These are phyloP conservation scores for Monosporascus cannonballus DNA, from an alignment of 2,329 filamentous ascomycete genomes.

Conservation along the genomic window DNA sequence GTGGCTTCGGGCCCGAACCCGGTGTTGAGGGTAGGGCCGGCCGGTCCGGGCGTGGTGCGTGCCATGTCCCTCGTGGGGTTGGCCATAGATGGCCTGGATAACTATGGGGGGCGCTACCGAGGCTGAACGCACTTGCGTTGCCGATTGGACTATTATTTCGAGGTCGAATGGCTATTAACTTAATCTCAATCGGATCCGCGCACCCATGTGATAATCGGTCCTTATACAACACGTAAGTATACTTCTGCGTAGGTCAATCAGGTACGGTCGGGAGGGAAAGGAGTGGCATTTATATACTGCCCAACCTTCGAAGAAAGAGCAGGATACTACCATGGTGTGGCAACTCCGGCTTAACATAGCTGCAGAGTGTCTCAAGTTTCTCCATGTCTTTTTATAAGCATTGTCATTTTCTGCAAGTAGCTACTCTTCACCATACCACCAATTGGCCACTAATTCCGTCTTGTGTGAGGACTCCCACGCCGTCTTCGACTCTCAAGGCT, in stretches of 20 bases:
- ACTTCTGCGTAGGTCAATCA: too few species aligned
- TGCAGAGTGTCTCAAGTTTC: too few species aligned
- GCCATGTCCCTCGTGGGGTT: background rate
- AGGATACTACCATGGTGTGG: too few species aligned
- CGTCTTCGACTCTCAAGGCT: background rate
- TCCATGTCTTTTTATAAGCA: too few species aligned
- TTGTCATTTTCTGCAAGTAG: background rate
- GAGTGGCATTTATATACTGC: too few species aligned
- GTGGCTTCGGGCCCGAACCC: background rate
- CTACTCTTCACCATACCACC: background rate
- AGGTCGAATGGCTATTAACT: background rate
- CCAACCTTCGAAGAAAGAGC: too few species aligned
- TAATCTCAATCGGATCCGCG: background rate
- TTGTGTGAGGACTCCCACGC: background rate
- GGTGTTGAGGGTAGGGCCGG: background rate
- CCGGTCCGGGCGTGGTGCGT: background rate
- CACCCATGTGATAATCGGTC: too few species aligned
- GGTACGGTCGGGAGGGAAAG: too few species aligned
- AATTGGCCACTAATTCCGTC: background rate
- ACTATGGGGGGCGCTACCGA: background rate
- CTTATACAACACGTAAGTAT: too few species aligned
- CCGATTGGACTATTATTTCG: background rate
- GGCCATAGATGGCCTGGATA: background rate
- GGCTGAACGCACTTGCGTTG: background rate
- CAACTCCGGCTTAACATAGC: too few species aligned